phyloP scores from a whole-genome alignment of 176 grass and related monocot genomes.

The Carex pumila region DNA sequence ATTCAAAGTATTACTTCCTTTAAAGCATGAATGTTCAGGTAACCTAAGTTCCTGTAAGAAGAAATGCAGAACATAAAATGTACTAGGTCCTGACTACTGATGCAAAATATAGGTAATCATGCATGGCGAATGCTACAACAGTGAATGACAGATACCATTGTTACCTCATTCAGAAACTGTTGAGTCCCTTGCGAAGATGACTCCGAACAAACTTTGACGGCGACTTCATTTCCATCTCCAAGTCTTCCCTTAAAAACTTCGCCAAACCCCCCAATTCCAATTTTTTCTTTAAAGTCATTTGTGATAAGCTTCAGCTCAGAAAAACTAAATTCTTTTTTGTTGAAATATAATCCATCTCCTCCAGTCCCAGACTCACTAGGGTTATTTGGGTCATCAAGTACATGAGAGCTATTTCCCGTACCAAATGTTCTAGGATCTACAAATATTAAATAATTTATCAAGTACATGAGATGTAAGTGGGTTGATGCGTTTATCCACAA shows the following conservation, averaged over 20 bases:
- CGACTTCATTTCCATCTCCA: conserved; percentile 36
- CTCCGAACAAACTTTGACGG: conserved; percentile 35
- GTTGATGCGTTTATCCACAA: neutral
- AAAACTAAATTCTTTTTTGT: conserved; percentile 36
- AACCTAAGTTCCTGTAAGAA: neutral
- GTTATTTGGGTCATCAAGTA: neutral
- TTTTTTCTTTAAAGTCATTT: conserved; percentile 18
- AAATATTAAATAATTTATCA: no score
- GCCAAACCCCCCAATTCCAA: conserved; percentile 48
- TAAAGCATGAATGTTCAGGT: neutral
- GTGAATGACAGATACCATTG: neutral
- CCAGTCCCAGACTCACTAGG: neutral
- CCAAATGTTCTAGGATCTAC: neutral
- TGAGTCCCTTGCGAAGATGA: conserved; percentile 38
- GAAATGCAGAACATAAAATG: neutral
- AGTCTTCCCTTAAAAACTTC: conserved; percentile 35
- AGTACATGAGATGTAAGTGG: neutral
- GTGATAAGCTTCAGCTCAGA: conserved; percentile 27
- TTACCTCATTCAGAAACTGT: conserved; percentile 52
- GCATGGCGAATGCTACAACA: neutral
- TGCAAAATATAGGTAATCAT: neutral
- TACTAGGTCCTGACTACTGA: neutral
- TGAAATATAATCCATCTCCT: conserved; percentile 5
- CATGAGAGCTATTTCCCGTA: neutral
- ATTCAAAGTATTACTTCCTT: neutral